These are phyloP conservation scores for Trametes versicolor DNA, from an alignment of 1,284 basidiomycete species.

Conservation along the genomic window DNA sequence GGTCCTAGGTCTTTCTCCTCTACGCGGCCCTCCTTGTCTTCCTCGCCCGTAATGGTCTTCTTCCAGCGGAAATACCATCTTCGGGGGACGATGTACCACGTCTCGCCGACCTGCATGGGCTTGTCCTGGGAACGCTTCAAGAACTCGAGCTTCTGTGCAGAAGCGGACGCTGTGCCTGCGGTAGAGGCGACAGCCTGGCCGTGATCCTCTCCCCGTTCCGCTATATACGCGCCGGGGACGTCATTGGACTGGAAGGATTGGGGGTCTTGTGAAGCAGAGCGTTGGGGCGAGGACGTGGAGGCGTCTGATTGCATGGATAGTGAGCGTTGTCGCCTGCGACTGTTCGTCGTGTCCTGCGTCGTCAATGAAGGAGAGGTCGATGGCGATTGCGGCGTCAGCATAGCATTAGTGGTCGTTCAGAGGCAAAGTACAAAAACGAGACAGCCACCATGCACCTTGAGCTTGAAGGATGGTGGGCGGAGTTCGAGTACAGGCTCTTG, in stretches of 20 bases:
- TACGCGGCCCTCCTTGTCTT: slow-evolving; percentile 72
- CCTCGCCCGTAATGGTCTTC: slow-evolving; percentile 71
- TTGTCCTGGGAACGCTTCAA: slow-evolving; percentile 57
- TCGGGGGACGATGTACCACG: slow-evolving; percentile 81
- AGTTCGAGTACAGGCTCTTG: slow-evolving; percentile 78
- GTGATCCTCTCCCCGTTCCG: slow-evolving; percentile 62
- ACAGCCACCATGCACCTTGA: too few species aligned
- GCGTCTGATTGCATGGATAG: slow-evolving; percentile 58
- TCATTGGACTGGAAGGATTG: slow-evolving; percentile 49
- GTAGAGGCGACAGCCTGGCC: slow-evolving; percentile 28
- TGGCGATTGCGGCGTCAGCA: slow-evolving; percentile 45
- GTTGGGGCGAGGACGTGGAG: slow-evolving; percentile 76
- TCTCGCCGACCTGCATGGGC: slow-evolving; percentile 71
- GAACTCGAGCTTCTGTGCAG: slow-evolving; percentile 56
- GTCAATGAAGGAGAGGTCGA: slow-evolving; percentile 41
- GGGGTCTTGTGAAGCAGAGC: slow-evolving; percentile 70
- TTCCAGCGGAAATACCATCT: slow-evolving; percentile 82
- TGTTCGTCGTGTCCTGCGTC: slow-evolving; percentile 39
- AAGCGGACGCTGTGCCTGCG: slow-evolving; percentile 42
- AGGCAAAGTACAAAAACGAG: slow-evolving; percentile 20
- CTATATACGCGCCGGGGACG: slow-evolving; percentile 70
- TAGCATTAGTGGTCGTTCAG: slow-evolving; percentile 39
- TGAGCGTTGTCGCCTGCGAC: slow-evolving; percentile 60
- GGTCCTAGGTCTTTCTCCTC: slow-evolving; percentile 73
- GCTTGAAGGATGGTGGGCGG: slow-evolving; percentile 75